phyloP scores from a whole-genome alignment of 176 grass and related monocot genomes.

The Oryza officinalis region DNA sequence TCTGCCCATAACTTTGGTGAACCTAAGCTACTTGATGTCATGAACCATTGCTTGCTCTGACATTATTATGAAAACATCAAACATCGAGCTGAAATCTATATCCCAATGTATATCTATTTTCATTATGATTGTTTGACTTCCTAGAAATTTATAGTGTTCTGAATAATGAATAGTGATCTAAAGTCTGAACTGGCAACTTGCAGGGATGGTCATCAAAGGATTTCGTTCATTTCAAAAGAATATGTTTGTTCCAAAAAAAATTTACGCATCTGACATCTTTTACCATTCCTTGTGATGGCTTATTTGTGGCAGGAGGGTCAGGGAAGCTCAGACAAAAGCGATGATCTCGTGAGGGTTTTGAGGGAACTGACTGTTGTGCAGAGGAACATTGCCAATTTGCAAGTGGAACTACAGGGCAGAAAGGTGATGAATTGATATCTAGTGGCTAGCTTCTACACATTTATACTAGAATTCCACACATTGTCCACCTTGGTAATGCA shows the following conservation, averaged over 20 bases:
- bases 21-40: not conserved
- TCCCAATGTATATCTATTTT: not conserved
- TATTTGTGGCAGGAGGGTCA: conserved; percentile 70
- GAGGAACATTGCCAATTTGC: conserved; percentile 88
- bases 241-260: no score
- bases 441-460: not conserved
- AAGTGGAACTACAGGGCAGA: conserved; percentile 96
- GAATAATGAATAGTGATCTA: no score
- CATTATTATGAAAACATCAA: not conserved
- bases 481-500: not conserved
- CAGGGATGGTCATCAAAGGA: no score
- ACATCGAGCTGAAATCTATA: not conserved
- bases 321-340: conserved; percentile 68
- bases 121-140: not conserved
- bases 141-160: not conserved
- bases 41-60: not conserved
- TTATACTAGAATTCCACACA: not conserved
- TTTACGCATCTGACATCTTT: not conserved
- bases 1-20: not conserved
- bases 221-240: no score
- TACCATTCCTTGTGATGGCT: not conserved
- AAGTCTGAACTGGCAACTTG: not conserved
- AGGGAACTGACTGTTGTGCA: conserved; percentile 97
- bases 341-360: conserved; percentile 86
- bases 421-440: conserved; percentile 55